Evolutionary conservation across 495 filamentous ascomycete species (phyloP).

Genomic region (Aspergillus ostianus): DNA sequence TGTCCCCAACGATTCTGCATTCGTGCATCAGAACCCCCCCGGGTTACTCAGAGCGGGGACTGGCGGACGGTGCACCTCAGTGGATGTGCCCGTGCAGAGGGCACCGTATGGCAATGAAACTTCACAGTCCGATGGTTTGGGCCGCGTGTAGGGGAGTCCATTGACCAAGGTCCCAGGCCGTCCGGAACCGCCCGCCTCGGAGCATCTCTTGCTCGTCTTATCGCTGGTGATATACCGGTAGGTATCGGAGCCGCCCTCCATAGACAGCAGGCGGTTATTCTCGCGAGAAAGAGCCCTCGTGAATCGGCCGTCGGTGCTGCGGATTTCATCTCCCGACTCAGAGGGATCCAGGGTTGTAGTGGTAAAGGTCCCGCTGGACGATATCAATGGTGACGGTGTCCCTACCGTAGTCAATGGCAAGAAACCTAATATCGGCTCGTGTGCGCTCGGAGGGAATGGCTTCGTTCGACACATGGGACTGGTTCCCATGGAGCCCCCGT

Average conservation of each 20-base stretch:
- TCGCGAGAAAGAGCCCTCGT: constrained; percentile 24
- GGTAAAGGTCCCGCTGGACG: constrained; percentile 18
- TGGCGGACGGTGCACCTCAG: constrained; percentile 25
- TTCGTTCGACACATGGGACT: constrained; percentile 23
- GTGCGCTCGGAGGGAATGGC: constrained; percentile 13
- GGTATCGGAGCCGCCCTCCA: constrained; percentile 27
- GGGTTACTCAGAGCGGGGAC: constrained; percentile 30
- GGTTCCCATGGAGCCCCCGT: constrained; percentile 17
- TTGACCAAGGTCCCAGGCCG: constrained; percentile 31
- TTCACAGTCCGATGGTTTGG: constrained; percentile 22
- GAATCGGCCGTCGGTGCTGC: constrained; percentile 12
- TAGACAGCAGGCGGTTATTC: constrained; percentile 21
- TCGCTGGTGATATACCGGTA: constrained; percentile 40
- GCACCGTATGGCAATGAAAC: constrained; percentile 14
- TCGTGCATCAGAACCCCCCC: constrained; percentile 16
- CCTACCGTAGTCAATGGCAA: constrained; percentile 27
- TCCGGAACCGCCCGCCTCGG: constrained; percentile 13
- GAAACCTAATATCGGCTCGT: constrained; percentile 34
- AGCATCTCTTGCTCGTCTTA: constrained; percentile 21
- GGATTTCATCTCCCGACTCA: constrained; percentile 25
- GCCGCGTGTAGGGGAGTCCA: constrained; percentile 39
- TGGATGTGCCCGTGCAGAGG: constrained; percentile 17
- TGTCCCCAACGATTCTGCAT: background rate
- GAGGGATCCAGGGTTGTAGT: constrained; percentile 19
- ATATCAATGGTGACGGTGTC: constrained; percentile 13